Base-by-base conservation (phyloP, 352 stramenopile species). In the Thalassiosira ordinaria region DNA sequence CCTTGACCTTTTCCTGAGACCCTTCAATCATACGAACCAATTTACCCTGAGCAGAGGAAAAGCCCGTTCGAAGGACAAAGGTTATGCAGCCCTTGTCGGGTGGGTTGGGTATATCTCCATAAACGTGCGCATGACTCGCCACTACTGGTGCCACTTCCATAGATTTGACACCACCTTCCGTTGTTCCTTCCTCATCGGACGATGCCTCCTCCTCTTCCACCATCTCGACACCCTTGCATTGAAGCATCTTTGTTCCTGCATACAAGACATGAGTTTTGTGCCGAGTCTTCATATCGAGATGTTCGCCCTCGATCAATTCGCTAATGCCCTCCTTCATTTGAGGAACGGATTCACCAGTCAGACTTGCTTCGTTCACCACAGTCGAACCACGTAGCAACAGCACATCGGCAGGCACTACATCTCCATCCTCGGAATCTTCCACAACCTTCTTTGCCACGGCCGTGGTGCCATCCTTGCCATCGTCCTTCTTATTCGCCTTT, bases 1-100 rank as follows among this genome's bases (percentile, higher is more conserved):
- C 33, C 90, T 97, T 75, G 93, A 99, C 97, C 66, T 98, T 98
- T 82, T 98, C 96, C 74, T 97, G 98, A 13, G 96, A 99, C 64
- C 97, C 98, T 87, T 99, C 96, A 85, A 99, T 99, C 95, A 99
- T 99, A 29, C 97, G 96, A 55, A 99, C 96, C 4, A 99, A 89
- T 79, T 99, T 99, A 51, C 98, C 98, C 87, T 99, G 97, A 22
- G 97, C 98, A 0, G 97, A 99, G 57, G 95, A 97, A 80, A 99
- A 99, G 9, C 98, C 95, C 5, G 98, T 99, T 37, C 97, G 96
- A 60, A 99, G 86, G n/a, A 99, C 97, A 85, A 99, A 99, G 31
- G 92, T 96, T 5, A 98, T 93, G 64, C 95, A 98, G 18, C 97
- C 97, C 44, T 91, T 89, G 74, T 99, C 96, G 0, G 97, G 97